A percentile compares a stretch with the other conserved stretches of the same genome.
These are phyloP conservation scores for Solanum pimpinellifolium DNA, from an alignment of 257 asterid species.

Conservation along the genomic window DNA sequence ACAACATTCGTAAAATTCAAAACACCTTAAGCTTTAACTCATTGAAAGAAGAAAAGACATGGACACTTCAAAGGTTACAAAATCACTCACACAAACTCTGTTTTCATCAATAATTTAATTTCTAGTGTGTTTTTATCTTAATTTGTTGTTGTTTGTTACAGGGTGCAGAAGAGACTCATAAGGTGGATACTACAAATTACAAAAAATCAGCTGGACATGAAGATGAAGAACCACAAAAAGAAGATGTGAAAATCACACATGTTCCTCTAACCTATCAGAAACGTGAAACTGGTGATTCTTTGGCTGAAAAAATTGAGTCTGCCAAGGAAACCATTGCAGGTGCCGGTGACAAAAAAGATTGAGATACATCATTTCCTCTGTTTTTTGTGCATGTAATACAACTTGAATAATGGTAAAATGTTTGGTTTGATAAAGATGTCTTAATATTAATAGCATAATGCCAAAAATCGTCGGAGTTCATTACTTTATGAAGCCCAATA, in stretches of 20 bases:
- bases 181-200: slow-evolving; percentile 29
- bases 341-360: neutral
- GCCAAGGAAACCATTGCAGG: slow-evolving; percentile 8
- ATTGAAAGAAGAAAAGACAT: neutral
- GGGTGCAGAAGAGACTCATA: slow-evolving; percentile 17
- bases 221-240: slow-evolving; percentile 8
- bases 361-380: neutral
- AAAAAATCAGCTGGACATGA: slow-evolving; percentile 25
- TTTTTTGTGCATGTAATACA: neutral
- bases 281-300: neutral
- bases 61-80: slow-evolving; percentile 13
- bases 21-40: no score
- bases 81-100: neutral
- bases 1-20: neutral
- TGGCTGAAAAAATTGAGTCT: slow-evolving; percentile 13
- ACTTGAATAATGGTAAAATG: neutral
- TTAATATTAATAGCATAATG: neutral
- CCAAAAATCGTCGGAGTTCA: neutral
- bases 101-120: neutral
- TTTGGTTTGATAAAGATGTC: no score
- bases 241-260: slow-evolving; percentile 30
- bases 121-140: neutral
- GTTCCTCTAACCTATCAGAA: slow-evolving; percentile 5
- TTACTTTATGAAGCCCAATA: neutral
- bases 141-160: neutral